Base-by-base conservation (phyloP, 2,329 filamentous ascomycete species). In the Aspergillus sp. region DNA sequence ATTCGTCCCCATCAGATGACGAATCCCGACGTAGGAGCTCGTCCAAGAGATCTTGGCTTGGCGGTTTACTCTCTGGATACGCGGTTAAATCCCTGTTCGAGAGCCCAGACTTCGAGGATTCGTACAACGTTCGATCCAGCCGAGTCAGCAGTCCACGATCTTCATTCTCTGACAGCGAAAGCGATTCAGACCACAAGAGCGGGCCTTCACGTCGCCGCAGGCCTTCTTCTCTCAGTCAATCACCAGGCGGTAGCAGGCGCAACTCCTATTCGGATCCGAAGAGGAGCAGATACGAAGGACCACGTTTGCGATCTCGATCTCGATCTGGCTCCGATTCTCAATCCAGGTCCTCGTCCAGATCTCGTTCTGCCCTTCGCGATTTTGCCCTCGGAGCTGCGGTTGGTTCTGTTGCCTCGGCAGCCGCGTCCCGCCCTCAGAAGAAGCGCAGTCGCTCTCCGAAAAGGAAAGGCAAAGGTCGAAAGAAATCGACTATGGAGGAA, bases 81-180 rank as follows among this genome's bases (percentile, higher is more conserved):
- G 78, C 76, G 43, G 76, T 76, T 2, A 77, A 79, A 57, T 75
- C 75, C 2, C 57, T 83, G 10, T 78, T 76, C 55, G 73, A 69
- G 41, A 70, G 70, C 33, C 68, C 79, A 49, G 76, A 81, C 45
- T 82, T 81, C 52, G 76, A 82, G 53, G 80, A 83, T 56, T 79
- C 77, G 0, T 80, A 83, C 53, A 82, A 76, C 54, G 70, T 81
- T 54, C 78, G 76, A 48, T 77, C 78, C 47, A 78, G 80, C 15
- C 73, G 70, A 19, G 60, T 63, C 1, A 45, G 51, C 33, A 65
- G 67, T 41, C 53, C 61, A 45, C 65, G 54, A 32, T 12, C 41
- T 22, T 63, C 60, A 5, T 54, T 54, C 6, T 52, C 62, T n/a
- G 59, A 61, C 37, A 60, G 51, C 49, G 65, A 58, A 46, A 61